Conservation (phyloP, 495 filamentous ascomycete genomes). For the Penicillium longicatenatum region DNA sequence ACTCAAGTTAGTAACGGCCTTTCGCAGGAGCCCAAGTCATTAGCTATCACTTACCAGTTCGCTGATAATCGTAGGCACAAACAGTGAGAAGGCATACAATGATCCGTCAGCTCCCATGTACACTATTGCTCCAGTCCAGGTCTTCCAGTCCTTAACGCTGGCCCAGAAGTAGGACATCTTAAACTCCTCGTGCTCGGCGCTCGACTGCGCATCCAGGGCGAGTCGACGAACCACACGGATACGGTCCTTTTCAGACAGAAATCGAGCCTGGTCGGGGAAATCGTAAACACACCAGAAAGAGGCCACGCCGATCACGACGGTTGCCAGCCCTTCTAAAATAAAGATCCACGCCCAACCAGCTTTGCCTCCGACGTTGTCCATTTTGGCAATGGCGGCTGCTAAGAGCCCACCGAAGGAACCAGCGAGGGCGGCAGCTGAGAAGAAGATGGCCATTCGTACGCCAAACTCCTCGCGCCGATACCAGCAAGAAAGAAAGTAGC, state of each 20-base stretch:
- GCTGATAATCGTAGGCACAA: constrained; percentile 82
- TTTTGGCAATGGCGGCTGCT: constrained; percentile 49
- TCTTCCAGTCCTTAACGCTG: constrained; percentile 85
- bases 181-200: constrained; percentile 79
- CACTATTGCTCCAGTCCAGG: constrained; percentile 71
- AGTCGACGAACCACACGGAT: constrained; percentile 73
- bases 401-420: constrained; percentile 77
- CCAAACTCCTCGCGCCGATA: constrained; percentile 84
- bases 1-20: constrained; percentile 28
- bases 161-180: constrained; percentile 74
- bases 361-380: constrained; percentile 68
- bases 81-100: constrained; percentile 89
- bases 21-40: neutral
- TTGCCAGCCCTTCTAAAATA: constrained; percentile 69
- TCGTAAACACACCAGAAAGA: constrained; percentile 89
- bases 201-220: constrained; percentile 73
- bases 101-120: constrained; percentile 74
- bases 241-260: constrained; percentile 72
- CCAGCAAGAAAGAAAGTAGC: constrained; percentile 87
- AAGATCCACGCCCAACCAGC: constrained; percentile 88
- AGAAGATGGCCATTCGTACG: constrained; percentile 81
- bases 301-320: constrained; percentile 68
- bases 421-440: constrained; percentile 80
- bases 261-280: constrained; percentile 81
- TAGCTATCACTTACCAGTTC: constrained; percentile 43